Evolutionary conservation across 257 asterid genomes (phyloP), one percentile per base, ranked within the genome.

Genomic region (Euphrasia confusa): DNA sequence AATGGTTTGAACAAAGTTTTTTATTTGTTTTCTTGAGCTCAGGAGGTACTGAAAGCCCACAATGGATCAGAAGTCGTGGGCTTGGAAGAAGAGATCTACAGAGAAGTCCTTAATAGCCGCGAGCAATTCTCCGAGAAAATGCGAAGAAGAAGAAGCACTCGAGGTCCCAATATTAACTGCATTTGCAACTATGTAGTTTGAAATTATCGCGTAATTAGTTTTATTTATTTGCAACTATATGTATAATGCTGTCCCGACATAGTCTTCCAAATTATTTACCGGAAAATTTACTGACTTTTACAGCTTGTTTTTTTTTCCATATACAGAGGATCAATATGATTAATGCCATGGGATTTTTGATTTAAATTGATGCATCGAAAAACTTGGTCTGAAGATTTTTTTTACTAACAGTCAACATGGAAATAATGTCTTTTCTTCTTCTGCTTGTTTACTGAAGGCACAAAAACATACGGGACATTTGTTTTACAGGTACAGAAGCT

Each of bases 21-120:
- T 30, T 30, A 3, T 30, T 30, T 30, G 5, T 30, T 30, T 30
- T 4, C 5, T 30, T 30, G 60, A 68, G 56, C 72, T 37, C 57
- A 30, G 73, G 69, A 66, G 70, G 10, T 61, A 32, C 52, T 35
- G 62, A 53, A 66, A 61, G 45, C 60, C 21, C 33, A 35, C 45
- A 35, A 90, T 85, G 98, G 96, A 90, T 73, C 90, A 82, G 47
- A 88, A 80, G 69, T 60, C 95, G 3, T 88, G 98, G 96, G 80
- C 72, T 54, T 90, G 98, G 98, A 90, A 80, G 83, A 88, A 80
- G 76, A 83, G 77, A 69, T 80, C 94, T 61, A 59, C 84, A 0
- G 96, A 87, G 81, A 83, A 81, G 74, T 78, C 83, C 55, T 74
- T 80, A 21, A 72, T 75, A 40, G 72, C 80, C 17, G 94, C 75